phyloP scores from a whole-genome alignment of 257 asterid species.

The Ehretia macrophylla region DNA sequence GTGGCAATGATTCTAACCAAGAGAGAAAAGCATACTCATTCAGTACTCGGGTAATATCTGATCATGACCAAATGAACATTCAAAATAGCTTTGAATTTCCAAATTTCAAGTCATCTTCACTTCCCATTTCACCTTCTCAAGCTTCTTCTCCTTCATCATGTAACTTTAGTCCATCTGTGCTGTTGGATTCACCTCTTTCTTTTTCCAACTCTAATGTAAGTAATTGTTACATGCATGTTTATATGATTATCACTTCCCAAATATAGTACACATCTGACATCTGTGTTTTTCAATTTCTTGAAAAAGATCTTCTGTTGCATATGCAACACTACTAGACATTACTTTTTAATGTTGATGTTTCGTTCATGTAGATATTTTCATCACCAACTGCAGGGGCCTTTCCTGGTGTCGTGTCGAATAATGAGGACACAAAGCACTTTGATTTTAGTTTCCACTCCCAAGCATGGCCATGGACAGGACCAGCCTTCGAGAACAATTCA shows the following conservation, averaged over 20 bases:
- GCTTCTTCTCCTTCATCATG: constrained; percentile 77
- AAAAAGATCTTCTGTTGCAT: background rate
- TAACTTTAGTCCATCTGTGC: constrained; percentile 60
- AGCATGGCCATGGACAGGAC: constrained; percentile 19
- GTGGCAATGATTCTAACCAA: no score
- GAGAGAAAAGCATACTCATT: no score
- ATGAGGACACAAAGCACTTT: constrained; percentile 32
- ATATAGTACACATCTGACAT: no score
- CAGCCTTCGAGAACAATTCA: no score
- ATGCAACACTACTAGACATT: no score
- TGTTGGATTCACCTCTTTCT: constrained; percentile 76
- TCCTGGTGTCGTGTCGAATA: constrained; percentile 29
- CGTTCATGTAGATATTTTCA: constrained; percentile 44
- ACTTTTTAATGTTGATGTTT: background rate
- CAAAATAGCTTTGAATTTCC: constrained; percentile 19
- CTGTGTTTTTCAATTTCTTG: no score
- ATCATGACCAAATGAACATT: constrained; percentile 4
- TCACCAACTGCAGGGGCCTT: constrained; percentile 66
- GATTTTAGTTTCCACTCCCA: constrained; percentile 59
- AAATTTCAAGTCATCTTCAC: constrained; percentile 44
- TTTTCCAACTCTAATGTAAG: constrained; percentile 64
- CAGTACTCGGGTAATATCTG: constrained; percentile 32
- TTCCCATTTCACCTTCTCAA: constrained; percentile 50
- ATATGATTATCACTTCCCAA: no score
- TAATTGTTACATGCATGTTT: no score